Percentiles rank a stretch among this genome's conserved stretches.
Evolutionary conservation across 495 filamentous ascomycete species (phyloP).

Genomic region (Penicillium samsonianum): DNA sequence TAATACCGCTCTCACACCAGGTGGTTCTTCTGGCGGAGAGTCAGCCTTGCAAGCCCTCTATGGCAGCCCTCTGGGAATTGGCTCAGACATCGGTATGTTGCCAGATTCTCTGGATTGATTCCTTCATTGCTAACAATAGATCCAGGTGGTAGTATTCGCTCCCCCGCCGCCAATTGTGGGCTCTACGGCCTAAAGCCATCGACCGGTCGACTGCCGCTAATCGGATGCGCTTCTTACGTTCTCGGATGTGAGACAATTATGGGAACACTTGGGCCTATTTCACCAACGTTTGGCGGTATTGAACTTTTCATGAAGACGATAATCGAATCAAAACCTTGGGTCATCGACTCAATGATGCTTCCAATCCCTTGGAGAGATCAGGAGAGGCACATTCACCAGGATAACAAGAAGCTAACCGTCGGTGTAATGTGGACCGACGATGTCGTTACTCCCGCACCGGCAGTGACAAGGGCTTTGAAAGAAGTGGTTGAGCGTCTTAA

Average conservation of each 20-base stretch:
- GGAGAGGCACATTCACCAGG: neutral
- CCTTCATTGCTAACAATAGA: neutral
- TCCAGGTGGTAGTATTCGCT: slow-evolving; percentile 32
- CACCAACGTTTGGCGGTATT: slow-evolving; percentile 54
- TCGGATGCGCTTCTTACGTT: slow-evolving; percentile 15
- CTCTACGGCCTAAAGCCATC: slow-evolving; percentile 37
- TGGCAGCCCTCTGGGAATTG: slow-evolving; percentile 36
- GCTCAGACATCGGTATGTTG: slow-evolving; percentile 35
- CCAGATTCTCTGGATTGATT: neutral
- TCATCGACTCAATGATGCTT: slow-evolving; percentile 23
- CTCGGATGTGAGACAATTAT: slow-evolving; percentile 54
- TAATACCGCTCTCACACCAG: slow-evolving; percentile 36
- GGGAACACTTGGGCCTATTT: slow-evolving; percentile 55
- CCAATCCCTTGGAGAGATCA: slow-evolving; percentile 7
- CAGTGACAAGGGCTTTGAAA: neutral
- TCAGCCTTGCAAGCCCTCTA: slow-evolving; percentile 36
- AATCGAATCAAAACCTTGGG: slow-evolving; percentile 54
- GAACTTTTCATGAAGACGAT: slow-evolving; percentile 58
- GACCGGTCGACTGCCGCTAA: slow-evolving; percentile 26
- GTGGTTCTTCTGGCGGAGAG: slow-evolving; percentile 43
- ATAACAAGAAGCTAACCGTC: neutral
- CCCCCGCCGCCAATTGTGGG: slow-evolving; percentile 34
- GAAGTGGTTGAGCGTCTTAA: slow-evolving; percentile 1
- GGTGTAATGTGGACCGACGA: slow-evolving; percentile 3
- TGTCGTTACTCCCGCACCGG: slow-evolving; percentile 2